Evolutionary conservation across 306 rosid species (phyloP), one percentile per base, ranked within the genome.

Genomic region (Comarum palustre): DNA sequence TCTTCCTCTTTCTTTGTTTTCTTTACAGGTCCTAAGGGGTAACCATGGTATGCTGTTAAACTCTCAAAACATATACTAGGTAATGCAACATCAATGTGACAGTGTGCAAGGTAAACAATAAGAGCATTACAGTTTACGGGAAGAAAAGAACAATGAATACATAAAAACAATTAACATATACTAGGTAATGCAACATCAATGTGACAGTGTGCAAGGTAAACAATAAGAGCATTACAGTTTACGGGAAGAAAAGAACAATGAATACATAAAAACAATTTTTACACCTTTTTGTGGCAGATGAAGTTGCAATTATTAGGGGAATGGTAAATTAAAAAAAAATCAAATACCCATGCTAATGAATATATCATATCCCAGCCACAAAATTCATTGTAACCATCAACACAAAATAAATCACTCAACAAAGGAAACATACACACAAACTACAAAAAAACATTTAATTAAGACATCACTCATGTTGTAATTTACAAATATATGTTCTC

Each of bases 1-100:
- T 73, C 82, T 36, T 77, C 79, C 43, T 32, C 74, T 72, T 31
- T 69, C 73, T 73, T 31, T 59, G 64, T 73, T 43, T 74, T 68
- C 69, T 77, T 70, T 60, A 77, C 52, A 74, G 50, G 73, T 74
- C 31, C 85, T 73, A 77, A 77, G 32, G 66, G 61, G 52, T 64
- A 66, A 79, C 31, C 57, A 69, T 54, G 69, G n/a, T 70, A 52
- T n/a, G 55, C 22, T 34, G 77, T 70, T 71, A 75, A 55, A 66
- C 66, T 75, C 48, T 67, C 27, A 47, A 32, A 32, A 29, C 66
- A 69, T 54, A 24, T 55, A 71, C 25, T 38, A 71, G 42, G 25
- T 9, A 13, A 60, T 29, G 50, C 22, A 79, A 46, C 55, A 58
- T 79, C 50, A 69, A 20, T 31, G 45, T 70, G 62, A 69, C 50